Percentiles rank a stretch among this genome's conserved stretches.
phyloP scores from a whole-genome alignment of 768 basidiomycete species.

The Pluteus cervinus region DNA sequence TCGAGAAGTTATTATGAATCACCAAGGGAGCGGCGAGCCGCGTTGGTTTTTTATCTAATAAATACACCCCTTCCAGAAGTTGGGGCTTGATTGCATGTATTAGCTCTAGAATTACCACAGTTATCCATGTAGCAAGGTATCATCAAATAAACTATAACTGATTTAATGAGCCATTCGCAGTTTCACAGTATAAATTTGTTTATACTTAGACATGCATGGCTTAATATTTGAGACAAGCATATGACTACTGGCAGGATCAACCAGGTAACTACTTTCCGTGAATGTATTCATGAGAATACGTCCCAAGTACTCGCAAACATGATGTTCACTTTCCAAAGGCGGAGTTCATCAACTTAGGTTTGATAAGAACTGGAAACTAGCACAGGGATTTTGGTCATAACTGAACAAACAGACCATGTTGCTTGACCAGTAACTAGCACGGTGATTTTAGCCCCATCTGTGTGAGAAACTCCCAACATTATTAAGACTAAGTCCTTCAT shows the following conservation, averaged over 20 bases:
- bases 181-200: slow-evolving; percentile 70
- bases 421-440: no score
- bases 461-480: no score
- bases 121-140: slow-evolving; percentile 72
- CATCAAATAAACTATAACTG: slow-evolving; percentile 81
- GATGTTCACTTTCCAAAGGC: no score
- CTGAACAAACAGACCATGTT: no score
- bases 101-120: slow-evolving; percentile 78
- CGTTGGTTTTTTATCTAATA: slow-evolving; percentile 73
- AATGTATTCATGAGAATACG: no score
- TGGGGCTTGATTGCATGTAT: slow-evolving; percentile 65
- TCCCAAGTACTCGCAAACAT: no score
- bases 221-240: slow-evolving; percentile 83
- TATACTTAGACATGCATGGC: slow-evolving; percentile 81
- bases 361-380: no score
- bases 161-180: slow-evolving; percentile 81
- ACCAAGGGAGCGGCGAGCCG: slow-evolving; percentile 58
- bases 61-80: slow-evolving; percentile 70
- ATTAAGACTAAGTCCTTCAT: no score
- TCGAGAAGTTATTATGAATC: slow-evolving; percentile 74
- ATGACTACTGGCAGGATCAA: slow-evolving; percentile 84
- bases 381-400: no score
- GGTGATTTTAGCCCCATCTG: no score
- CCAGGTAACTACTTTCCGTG: slow-evolving; percentile 71
- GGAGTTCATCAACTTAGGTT: no score